A percentile compares a stretch with the other conserved stretches of the same genome.
phyloP scores from a whole-genome alignment of 2,329 filamentous ascomycete genomes.

The Colletotrichum phormii region DNA sequence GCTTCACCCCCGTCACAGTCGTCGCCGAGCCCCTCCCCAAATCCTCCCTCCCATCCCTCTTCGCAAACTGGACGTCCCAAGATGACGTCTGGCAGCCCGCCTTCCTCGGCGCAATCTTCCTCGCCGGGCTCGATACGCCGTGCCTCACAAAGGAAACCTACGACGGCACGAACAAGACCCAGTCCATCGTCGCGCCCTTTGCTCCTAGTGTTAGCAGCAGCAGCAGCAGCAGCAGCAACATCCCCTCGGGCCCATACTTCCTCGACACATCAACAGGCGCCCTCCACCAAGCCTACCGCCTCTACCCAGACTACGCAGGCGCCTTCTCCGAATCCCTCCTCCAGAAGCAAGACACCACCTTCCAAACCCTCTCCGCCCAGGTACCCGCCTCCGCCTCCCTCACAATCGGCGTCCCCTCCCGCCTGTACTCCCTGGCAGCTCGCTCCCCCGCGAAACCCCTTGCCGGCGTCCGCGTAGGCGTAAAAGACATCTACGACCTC shows the following conservation, averaged over 20 bases:
- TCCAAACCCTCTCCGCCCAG: conserved; percentile 49
- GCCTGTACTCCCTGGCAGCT: conserved; percentile 63
- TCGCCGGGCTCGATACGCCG: conserved; percentile 29
- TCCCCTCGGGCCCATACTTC: conserved; percentile 52
- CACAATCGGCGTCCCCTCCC: conserved; percentile 65
- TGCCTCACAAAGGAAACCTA: conserved; percentile 35
- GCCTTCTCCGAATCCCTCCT: conserved; percentile 47
- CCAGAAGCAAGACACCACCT: conserved; percentile 44
- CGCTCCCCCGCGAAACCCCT: conserved; percentile 65
- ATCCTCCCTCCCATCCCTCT: conserved; percentile 40
- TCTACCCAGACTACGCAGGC: conserved; percentile 50
- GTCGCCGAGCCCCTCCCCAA: conserved; percentile 41
- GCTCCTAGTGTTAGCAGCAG: too few species aligned
- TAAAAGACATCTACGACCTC: conserved; percentile 73
- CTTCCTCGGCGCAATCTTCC: conserved; percentile 41
- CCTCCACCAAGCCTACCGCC: conserved; percentile 48
- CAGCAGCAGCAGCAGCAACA: too few species aligned
- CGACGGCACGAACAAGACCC: conserved; percentile 27
- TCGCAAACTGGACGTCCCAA: conserved; percentile 45
- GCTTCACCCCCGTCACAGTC: conserved; percentile 50
- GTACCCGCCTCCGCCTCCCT: conserved; percentile 43
- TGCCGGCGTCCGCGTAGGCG: conserved; percentile 68
- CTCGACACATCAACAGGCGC: conserved; percentile 45
- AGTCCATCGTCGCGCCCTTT: conserved; percentile 39
- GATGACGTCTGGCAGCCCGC: conserved; percentile 45